Evolutionary conservation across 768 basidiomycete genomes (phyloP).

Genomic region (Tylopilus rubrobrunneus): DNA sequence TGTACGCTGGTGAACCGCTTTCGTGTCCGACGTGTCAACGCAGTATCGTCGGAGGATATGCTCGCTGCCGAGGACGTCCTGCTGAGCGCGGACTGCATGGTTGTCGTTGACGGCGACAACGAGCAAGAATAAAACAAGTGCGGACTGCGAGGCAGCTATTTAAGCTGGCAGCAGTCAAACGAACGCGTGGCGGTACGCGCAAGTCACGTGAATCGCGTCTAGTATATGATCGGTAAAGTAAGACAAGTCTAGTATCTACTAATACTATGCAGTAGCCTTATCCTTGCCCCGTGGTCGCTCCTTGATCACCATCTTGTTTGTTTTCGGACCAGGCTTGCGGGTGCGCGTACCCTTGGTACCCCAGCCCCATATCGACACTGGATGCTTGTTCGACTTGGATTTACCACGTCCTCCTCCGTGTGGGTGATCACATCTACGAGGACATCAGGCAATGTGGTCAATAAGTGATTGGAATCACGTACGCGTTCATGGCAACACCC

Average conservation of each 20-base stretch:
- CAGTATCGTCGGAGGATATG: constrained; percentile 48
- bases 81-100: constrained; percentile 35
- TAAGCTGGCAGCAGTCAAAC: constrained; percentile 25
- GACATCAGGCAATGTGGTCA: background rate
- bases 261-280: constrained; percentile 24
- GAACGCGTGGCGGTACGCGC: constrained; percentile 29
- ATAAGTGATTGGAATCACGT: constrained; percentile 26
- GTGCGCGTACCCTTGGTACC: constrained; percentile 90
- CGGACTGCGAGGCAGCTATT: constrained; percentile 13
- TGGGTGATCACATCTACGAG: constrained; percentile 75
- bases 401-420: constrained; percentile 98
- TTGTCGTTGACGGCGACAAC: constrained; percentile 4
- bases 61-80: constrained; percentile 57
- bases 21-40: constrained; percentile 50
- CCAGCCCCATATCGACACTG: constrained; percentile 91
- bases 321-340: constrained; percentile 86
- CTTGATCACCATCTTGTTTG: constrained; percentile 85
- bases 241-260: background rate
- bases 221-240: constrained; percentile 6
- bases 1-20: constrained; percentile 68
- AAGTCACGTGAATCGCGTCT: constrained; percentile 29
- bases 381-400: constrained; percentile 93
- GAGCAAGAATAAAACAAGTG: constrained; percentile 1
- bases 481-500: constrained; percentile 98
- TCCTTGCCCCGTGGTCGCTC: constrained; percentile 77